Evolutionary conservation across 208 protist species (phyloP), one percentile per base, ranked within the genome.

Genomic region (Novymonas esmeraldas): DNA sequence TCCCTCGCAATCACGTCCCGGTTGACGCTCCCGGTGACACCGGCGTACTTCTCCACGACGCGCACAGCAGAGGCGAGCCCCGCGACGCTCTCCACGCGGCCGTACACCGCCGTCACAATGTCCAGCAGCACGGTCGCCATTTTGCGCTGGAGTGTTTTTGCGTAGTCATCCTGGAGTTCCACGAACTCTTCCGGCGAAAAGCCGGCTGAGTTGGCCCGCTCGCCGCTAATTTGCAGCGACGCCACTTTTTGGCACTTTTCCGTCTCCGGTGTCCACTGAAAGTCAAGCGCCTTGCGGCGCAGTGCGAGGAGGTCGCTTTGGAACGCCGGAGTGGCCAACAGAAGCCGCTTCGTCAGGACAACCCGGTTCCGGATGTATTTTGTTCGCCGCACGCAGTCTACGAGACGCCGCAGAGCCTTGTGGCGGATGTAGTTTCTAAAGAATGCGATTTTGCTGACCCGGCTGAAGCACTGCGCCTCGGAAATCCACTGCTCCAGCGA

Each of bases 1-100:
- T 95, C 79, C 24, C 80, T 65, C 34, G 85, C 77, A 13, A 80
- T 79, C 36, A 94, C 84, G 50, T 95, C 87, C 81, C 94, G 96
- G 39, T 90, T 95, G 36, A 96, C 95, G 42, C 80, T 82, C n/a
- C 89, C 85, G 24, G 80, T 71, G 6, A 75, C 70, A 24, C 66
- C 79, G 3, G 76, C 62, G 14, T 57, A 29, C 28, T 82, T 82
- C 16, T 78, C 68, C 14, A 79, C 76, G 18, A 70, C 29, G 22
- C 44, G 41, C 45, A 76, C 29, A 28, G 54, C 44, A 7, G 45
- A 24, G 2, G 28, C 26, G 9, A 69, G 42, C 10, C 18, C 13
- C 9, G n/a, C 45, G 14, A 59, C 33, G 2, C 28, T 31, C 22
- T 69, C 48, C 29, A 20, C 55, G 0, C 70, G 84, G 22, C 76